Conservation (phyloP, 1,284 basidiomycete species). For the Leccinum glutinopallens region DNA sequence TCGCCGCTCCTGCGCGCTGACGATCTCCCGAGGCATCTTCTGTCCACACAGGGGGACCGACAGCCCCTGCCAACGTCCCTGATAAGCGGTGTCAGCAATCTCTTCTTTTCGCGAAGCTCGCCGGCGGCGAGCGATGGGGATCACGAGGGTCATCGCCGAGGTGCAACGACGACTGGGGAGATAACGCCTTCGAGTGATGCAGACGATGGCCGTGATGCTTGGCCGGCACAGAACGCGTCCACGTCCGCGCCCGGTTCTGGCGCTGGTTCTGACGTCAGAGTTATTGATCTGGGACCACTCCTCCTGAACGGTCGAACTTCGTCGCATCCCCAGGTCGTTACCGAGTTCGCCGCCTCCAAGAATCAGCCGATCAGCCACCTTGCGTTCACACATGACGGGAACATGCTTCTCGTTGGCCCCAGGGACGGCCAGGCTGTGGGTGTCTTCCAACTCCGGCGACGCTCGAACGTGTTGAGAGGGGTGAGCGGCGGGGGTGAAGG, state of each 20-base stretch:
- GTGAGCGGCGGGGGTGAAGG: background rate
- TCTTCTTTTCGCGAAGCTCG: slow-evolving; percentile 65
- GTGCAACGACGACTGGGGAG: slow-evolving; percentile 13
- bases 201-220: slow-evolving; percentile 12
- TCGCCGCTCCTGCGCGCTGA: slow-evolving; percentile 11
- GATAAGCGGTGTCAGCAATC: slow-evolving; percentile 28
- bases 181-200: slow-evolving; percentile 17
- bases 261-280: slow-evolving; percentile 47
- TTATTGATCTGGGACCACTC: slow-evolving; percentile 56
- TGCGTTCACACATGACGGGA: slow-evolving; percentile 63
- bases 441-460: slow-evolving; percentile 55
- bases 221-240: slow-evolving; percentile 7
- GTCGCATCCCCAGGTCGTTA: slow-evolving; percentile 38
- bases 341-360: slow-evolving; percentile 50
- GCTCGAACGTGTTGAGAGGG: slow-evolving; percentile 32
- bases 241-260: background rate
- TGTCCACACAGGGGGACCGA: slow-evolving; percentile 19
- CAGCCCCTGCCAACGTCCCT: slow-evolving; percentile 13
- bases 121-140: slow-evolving; percentile 46
- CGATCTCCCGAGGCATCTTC: slow-evolving; percentile 13
- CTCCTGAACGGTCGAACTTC: slow-evolving; percentile 19
- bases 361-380: slow-evolving; percentile 54
- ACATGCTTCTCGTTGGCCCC: slow-evolving; percentile 55
- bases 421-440: slow-evolving; percentile 63
- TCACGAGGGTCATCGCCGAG: slow-evolving; percentile 13